Conservation (phyloP, 371 early-diverging fungal species). For the Mortierella polycephala region DNA sequence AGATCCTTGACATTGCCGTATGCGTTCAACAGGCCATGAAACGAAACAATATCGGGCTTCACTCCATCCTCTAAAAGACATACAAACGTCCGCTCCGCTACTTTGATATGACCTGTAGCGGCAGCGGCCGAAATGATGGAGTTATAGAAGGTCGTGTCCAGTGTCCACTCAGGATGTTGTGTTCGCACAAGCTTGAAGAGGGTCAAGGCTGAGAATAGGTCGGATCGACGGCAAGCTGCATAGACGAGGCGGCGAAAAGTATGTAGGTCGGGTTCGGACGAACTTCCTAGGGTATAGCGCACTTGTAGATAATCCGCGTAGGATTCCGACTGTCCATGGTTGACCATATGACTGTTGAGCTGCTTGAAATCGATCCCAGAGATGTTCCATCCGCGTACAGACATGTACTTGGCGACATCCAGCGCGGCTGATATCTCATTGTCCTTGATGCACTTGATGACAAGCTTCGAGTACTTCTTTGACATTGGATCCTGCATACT, state of each 20-base stretch:
- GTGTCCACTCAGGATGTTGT: conserved; percentile 17
- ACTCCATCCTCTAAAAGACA: conserved; percentile 28
- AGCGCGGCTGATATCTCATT: conserved; percentile 23
- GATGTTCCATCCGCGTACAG: conserved; percentile 17
- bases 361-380: conserved; percentile 24
- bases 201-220: conserved; percentile 28
- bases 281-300: conserved; percentile 25
- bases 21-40: conserved; percentile 43
- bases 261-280: conserved; percentile 27
- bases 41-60: conserved; percentile 30
- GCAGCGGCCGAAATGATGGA: conserved; percentile 48
- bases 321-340: conserved; percentile 14
- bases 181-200: conserved; percentile 19
- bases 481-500: too few species aligned
- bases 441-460: conserved; percentile 11
- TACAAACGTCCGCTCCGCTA: conserved; percentile 35
- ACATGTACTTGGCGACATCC: conserved; percentile 24
- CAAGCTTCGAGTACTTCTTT: conserved; percentile 13
- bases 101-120: conserved; percentile 15
- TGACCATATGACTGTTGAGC: conserved; percentile 39
- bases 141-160: conserved; percentile 39
- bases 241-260: conserved; percentile 47
- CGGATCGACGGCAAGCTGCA: conserved; percentile 53
- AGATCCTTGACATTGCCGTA: conserved; percentile 24
- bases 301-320: conserved; percentile 27